Percentiles rank a stretch among this genome's conserved stretches.
Evolutionary conservation across 2,329 filamentous ascomycete genomes (phyloP).

Genomic region (Colletotrichum abscissum): DNA sequence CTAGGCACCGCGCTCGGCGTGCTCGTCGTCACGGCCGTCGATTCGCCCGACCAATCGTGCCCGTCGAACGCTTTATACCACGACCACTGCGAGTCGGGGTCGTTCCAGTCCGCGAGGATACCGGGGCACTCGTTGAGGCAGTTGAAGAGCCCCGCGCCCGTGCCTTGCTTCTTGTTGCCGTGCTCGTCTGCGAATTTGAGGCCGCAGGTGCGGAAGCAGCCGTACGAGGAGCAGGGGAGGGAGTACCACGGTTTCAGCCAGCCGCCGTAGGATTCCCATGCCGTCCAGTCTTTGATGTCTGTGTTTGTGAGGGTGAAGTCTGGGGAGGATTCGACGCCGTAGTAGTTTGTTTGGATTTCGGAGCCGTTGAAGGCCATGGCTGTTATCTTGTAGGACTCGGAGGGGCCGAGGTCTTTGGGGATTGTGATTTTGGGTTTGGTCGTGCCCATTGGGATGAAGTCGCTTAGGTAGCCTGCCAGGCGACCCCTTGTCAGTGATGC

Average conservation of each 20-base stretch:
- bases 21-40: slow-evolving; percentile 10
- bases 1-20: slow-evolving; percentile 4
- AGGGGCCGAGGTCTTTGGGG: not conserved
- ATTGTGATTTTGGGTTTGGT: slow-evolving; percentile 7
- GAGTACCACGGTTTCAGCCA: slow-evolving; percentile 11
- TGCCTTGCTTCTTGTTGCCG: slow-evolving; percentile 14
- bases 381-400: not conserved
- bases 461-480: slow-evolving; percentile 14
- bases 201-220: slow-evolving; percentile 20
- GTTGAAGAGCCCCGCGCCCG: not conserved
- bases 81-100: not conserved
- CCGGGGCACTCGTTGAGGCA: slow-evolving; percentile 19
- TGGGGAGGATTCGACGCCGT: not conserved
- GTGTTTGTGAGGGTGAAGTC: not conserved
- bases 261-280: slow-evolving; percentile 13
- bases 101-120: slow-evolving; percentile 22
- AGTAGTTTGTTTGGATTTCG: not conserved
- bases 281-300: slow-evolving; percentile 4
- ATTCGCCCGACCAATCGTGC: not conserved
- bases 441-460: slow-evolving; percentile 7
- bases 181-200: slow-evolving; percentile 14
- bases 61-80: slow-evolving; percentile 18
- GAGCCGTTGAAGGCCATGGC: slow-evolving; percentile 7
- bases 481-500: not conserved
- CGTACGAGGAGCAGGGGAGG: slow-evolving; percentile 16